A percentile compares a stretch with the other conserved stretches of the same genome.
These are phyloP conservation scores for Fusarium tanahbumbuense DNA, from an alignment of 2,329 filamentous ascomycete species.

Conservation along the genomic window DNA sequence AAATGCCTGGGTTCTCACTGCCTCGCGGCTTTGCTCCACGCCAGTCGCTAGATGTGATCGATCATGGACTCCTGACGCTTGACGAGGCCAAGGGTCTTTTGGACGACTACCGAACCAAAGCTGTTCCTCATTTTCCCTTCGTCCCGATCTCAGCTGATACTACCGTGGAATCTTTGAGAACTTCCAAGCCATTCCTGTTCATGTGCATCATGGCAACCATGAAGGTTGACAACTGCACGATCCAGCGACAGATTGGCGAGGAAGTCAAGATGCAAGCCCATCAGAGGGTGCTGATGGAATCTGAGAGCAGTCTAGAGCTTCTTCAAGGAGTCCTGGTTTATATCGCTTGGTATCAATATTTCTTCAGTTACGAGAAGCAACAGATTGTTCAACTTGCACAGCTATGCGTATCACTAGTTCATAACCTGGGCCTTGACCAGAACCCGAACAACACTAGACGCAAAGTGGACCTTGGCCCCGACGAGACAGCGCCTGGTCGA, in stretches of 20 bases:
- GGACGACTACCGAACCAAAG: conserved; percentile 7
- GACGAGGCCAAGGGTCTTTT: background rate
- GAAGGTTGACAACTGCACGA: conserved; percentile 15
- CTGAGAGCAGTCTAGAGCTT: conserved; percentile 14
- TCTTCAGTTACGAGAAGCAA: conserved; percentile 18
- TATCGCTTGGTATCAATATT: conserved; percentile 22
- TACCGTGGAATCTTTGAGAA: background rate
- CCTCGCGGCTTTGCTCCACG: background rate
- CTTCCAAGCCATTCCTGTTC: conserved; percentile 1
- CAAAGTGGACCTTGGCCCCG: conserved; percentile 16
- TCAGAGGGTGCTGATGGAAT: conserved; percentile 17
- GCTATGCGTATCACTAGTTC: conserved; percentile 6
- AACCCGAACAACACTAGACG: conserved; percentile 15
- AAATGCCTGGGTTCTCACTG: rapidly evolving
- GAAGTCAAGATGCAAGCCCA: conserved; percentile 9
- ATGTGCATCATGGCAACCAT: conserved; percentile 17
- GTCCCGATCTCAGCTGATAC: background rate
- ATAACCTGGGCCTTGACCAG: conserved; percentile 13
- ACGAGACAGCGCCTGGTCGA: conserved; percentile 7
- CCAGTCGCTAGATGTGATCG: background rate
- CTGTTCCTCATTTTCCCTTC: background rate
- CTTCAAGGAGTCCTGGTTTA: conserved; percentile 10
- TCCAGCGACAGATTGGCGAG: conserved; percentile 5
- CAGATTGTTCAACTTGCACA: conserved; percentile 16
- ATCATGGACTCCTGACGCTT: background rate